These are phyloP conservation scores for Thelephora aurantiotincta DNA, from an alignment of 768 basidiomycete genomes.

Conservation along the genomic window DNA sequence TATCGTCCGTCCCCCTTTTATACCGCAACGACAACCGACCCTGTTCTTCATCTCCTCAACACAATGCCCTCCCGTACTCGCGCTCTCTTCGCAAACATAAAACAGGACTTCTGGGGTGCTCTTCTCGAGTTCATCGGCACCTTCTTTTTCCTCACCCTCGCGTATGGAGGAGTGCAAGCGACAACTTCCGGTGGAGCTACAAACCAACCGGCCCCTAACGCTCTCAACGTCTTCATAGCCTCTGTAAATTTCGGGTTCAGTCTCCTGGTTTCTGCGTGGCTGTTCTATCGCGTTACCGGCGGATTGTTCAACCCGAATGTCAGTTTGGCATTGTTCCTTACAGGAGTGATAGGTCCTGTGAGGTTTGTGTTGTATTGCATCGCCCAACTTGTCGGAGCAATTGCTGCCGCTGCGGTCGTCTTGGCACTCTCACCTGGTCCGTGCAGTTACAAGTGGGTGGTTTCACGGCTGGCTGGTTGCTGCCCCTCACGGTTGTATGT, in stretches of 20 bases:
- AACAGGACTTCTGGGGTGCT: conserved; percentile 32
- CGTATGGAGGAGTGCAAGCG: conserved; percentile 51
- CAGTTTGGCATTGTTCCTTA: conserved; percentile 41
- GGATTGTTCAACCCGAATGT: conserved; percentile 57
- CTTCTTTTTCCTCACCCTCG: conserved; percentile 48
- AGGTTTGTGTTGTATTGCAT: conserved; percentile 45
- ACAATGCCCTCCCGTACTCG: background rate
- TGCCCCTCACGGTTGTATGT: background rate
- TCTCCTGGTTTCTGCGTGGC: conserved; percentile 49
- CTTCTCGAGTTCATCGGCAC: conserved; percentile 48
- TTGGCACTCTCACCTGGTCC: conserved; percentile 38
- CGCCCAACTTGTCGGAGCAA: conserved; percentile 47
- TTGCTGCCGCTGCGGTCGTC: conserved; percentile 43
- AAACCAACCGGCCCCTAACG: background rate
- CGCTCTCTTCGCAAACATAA: conserved; percentile 15
- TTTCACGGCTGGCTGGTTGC: background rate
- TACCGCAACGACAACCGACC: no score
- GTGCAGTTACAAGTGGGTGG: conserved; percentile 36
- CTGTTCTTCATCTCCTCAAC: background rate
- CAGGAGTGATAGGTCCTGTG: conserved; percentile 37
- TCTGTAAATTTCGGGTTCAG: conserved; percentile 54
- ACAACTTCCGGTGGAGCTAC: conserved; percentile 21
- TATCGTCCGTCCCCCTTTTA: no score
- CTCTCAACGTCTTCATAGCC: conserved; percentile 25
- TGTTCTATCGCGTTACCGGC: conserved; percentile 52